Conservation (phyloP, 176 grass and related monocot species). For the Carex littledalei region DNA sequence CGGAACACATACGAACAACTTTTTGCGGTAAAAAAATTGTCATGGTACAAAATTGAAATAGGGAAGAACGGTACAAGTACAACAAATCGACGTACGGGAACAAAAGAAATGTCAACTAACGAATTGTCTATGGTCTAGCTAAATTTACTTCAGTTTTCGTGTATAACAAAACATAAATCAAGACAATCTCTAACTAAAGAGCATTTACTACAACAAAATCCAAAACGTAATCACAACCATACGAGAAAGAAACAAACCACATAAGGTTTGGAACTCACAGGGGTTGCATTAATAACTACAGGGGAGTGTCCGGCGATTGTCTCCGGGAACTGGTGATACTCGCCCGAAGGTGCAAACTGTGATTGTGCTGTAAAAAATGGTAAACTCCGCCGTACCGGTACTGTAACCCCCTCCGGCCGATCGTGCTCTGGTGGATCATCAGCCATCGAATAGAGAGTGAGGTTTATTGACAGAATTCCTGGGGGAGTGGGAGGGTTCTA, state of each 20-base stretch:
- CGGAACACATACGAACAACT: neutral
- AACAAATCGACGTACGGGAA: neutral
- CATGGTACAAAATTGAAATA: neutral
- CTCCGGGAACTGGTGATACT: neutral
- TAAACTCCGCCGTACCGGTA: neutral
- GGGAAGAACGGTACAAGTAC: neutral
- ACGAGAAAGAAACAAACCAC: neutral
- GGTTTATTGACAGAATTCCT: neutral
- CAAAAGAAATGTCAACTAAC: neutral
- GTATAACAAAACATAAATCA: neutral
- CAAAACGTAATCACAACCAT: neutral
- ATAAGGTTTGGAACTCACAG: neutral
- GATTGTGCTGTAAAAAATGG: neutral
- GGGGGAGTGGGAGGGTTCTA: neutral
- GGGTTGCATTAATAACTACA: neutral
- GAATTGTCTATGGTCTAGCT: neutral
- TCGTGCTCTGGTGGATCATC: neutral
- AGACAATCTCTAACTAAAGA: neutral
- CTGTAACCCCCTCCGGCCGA: neutral
- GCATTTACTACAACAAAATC: neutral
- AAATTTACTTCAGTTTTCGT: neutral
- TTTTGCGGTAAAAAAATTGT: neutral
- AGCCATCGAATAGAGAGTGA: neutral
- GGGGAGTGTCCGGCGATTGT: neutral
- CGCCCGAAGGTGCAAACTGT: neutral